phyloP scores from a whole-genome alignment of 495 filamentous ascomycete species.

The Podospora pseudocomata region DNA sequence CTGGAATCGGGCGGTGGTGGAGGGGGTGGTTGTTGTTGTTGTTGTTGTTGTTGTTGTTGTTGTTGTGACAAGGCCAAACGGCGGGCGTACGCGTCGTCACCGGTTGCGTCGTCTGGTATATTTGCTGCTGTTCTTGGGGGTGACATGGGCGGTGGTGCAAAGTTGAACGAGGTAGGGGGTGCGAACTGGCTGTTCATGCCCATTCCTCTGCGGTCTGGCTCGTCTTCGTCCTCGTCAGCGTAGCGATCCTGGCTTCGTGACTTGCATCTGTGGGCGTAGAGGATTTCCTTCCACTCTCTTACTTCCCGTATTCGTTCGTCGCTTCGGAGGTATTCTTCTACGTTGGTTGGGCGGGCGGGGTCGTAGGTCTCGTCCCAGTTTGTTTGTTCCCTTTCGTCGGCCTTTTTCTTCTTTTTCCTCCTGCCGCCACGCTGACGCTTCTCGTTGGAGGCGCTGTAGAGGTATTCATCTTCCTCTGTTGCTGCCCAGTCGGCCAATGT shows the following conservation, averaged over 20 bases:
- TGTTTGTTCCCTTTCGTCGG: slow-evolving; percentile 56
- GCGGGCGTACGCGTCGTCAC: slow-evolving; percentile 68
- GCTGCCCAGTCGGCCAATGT: slow-evolving; percentile 83
- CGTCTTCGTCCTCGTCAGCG: slow-evolving; percentile 57
- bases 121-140: slow-evolving; percentile 39
- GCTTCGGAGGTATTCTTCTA: slow-evolving; percentile 80
- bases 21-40: slow-evolving; percentile 29
- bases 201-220: slow-evolving; percentile 46
- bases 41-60: too few relatives aligned
- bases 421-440: slow-evolving; percentile 73
- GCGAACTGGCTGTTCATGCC: slow-evolving; percentile 67
- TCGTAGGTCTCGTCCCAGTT: slow-evolving; percentile 97
- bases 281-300: slow-evolving; percentile 79
- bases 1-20: slow-evolving; percentile 34
- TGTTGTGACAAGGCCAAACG: slow-evolving; percentile 52
- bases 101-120: slow-evolving; percentile 54
- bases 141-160: slow-evolving; percentile 65
- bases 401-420: slow-evolving; percentile 81
- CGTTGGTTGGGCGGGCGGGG: slow-evolving; percentile 75
- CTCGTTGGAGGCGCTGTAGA: slow-evolving; percentile 43
- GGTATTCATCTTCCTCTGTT: slow-evolving; percentile 61
- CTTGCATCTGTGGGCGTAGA: slow-evolving; percentile 70
- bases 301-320: slow-evolving; percentile 79
- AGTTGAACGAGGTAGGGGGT: slow-evolving; percentile 62
- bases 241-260: slow-evolving; percentile 42